These are phyloP conservation scores for Dysphania ambrosioides DNA, from an alignment of 148 eudicot genomes.

Conservation along the genomic window DNA sequence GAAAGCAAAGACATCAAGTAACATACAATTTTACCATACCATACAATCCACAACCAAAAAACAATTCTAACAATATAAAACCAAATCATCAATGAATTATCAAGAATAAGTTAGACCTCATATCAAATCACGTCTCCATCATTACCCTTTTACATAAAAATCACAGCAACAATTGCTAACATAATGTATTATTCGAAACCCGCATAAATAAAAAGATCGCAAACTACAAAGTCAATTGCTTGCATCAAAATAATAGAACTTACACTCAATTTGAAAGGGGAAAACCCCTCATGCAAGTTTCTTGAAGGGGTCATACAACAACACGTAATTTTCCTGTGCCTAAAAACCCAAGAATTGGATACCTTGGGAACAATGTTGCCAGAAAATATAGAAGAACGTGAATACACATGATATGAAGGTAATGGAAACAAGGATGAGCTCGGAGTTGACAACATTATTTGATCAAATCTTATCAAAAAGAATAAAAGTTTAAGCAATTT, in stretches of 20 bases:
- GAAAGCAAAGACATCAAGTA: neutral
- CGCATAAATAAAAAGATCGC: neutral
- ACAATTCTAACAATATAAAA: no score
- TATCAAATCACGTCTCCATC: neutral
- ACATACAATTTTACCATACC: neutral
- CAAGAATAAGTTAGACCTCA: no score
- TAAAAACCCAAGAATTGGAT: conserved; percentile 20
- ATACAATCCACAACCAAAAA: neutral
- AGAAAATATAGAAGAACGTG: conserved; percentile 27
- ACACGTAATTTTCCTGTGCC: conserved; percentile 36
- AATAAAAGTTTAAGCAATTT: neutral
- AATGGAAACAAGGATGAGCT: conserved; percentile 34
- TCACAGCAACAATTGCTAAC: neutral
- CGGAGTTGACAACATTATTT: conserved; percentile 38
- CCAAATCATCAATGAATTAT: no score
- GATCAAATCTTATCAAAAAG: neutral
- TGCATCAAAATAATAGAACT: conserved; percentile 11
- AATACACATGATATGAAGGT: conserved; percentile 25
- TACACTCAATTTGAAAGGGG: conserved; percentile 42
- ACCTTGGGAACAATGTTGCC: conserved; percentile 19
- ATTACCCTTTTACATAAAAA: neutral
- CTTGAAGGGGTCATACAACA: conserved; percentile 55
- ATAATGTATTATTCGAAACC: neutral
- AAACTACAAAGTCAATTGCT: neutral
- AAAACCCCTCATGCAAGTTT: conserved; percentile 43